Evolutionary conservation across 768 basidiomycete species (phyloP).

Genomic region (Lactarius hatsudake): DNA sequence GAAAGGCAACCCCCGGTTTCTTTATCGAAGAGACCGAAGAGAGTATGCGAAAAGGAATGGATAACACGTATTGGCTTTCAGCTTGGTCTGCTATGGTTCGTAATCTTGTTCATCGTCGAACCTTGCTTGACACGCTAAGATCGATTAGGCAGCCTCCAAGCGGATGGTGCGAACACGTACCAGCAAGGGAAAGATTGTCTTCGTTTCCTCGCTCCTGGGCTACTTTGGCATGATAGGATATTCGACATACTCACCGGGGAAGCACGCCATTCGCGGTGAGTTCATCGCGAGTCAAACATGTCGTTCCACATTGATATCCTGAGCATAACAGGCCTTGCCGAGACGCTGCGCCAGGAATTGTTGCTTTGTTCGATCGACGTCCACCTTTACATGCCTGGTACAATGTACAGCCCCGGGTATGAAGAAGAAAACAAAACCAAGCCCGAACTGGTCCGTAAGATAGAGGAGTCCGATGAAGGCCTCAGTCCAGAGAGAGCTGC

Average conservation of each 20-base stretch:
- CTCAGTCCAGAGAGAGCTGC: conserved; percentile 65
- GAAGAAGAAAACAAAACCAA: conserved; percentile 76
- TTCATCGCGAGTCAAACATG: background rate
- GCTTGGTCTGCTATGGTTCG: conserved; percentile 52
- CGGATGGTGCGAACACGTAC: conserved; percentile 53
- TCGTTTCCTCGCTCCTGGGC: conserved; percentile 72
- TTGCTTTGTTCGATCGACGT: conserved; percentile 72
- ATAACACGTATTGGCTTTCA: conserved; percentile 54
- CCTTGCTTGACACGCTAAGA: background rate
- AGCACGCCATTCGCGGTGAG: conserved; percentile 81
- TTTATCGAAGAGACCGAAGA: conserved; percentile 67
- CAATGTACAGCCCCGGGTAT: conserved; percentile 76
- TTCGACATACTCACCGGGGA: conserved; percentile 76
- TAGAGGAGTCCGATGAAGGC: conserved; percentile 72
- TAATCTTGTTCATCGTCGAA: background rate
- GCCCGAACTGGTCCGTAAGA: conserved; percentile 67
- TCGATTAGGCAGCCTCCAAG: conserved; percentile 58
- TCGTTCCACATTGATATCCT: background rate
- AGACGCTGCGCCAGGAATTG: conserved; percentile 77
- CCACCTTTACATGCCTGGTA: conserved; percentile 80
- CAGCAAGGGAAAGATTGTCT: conserved; percentile 64
- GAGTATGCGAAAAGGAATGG: conserved; percentile 54
- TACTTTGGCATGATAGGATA: conserved; percentile 79
- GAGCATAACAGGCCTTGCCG: conserved; percentile 63
- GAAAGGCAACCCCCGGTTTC: conserved; percentile 65